Evolutionary conservation across 345 rosid genomes (phyloP).

Genomic region (Kernera saxatilis): DNA sequence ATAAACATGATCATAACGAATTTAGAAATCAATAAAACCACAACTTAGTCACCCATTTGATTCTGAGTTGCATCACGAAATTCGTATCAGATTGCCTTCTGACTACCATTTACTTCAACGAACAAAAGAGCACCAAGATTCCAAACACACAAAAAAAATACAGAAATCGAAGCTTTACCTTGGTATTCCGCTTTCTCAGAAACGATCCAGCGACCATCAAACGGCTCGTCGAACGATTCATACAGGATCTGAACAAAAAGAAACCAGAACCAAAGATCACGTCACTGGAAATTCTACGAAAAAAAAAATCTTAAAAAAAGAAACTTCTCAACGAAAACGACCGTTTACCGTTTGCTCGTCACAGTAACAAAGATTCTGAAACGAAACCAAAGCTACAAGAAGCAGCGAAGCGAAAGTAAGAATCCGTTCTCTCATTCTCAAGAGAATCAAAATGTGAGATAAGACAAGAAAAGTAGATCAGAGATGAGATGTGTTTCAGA

Average conservation of each 20-base stretch:
- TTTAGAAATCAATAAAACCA: neutral
- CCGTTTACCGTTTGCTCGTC: slow-evolving; percentile 33
- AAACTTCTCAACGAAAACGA: slow-evolving; percentile 13
- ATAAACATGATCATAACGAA: neutral
- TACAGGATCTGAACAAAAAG: slow-evolving; percentile 40
- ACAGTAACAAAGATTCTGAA: slow-evolving; percentile 34
- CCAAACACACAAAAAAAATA: too few species aligned
- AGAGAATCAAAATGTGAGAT: neutral
- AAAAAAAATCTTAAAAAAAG: neutral
- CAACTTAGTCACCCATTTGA: neutral
- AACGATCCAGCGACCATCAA: slow-evolving; percentile 63
- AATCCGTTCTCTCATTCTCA: slow-evolving; percentile 11
- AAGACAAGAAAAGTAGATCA: neutral
- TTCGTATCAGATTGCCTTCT: neutral
- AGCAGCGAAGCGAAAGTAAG: slow-evolving; percentile 33
- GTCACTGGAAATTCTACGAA: neutral
- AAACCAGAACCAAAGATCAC: neutral
- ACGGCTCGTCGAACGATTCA: slow-evolving; percentile 62
- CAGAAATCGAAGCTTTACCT: slow-evolving; percentile 29
- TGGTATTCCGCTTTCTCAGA: slow-evolving; percentile 57
- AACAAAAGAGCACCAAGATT: neutral
- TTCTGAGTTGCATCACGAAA: neutral
- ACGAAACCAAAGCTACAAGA: slow-evolving; percentile 34
- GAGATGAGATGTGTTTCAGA: neutral
- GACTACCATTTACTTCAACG: neutral